Percentiles rank a stretch among this genome's conserved stretches.
phyloP scores from a whole-genome alignment of 257 asterid species.

The Schizonepeta tenuifolia region DNA sequence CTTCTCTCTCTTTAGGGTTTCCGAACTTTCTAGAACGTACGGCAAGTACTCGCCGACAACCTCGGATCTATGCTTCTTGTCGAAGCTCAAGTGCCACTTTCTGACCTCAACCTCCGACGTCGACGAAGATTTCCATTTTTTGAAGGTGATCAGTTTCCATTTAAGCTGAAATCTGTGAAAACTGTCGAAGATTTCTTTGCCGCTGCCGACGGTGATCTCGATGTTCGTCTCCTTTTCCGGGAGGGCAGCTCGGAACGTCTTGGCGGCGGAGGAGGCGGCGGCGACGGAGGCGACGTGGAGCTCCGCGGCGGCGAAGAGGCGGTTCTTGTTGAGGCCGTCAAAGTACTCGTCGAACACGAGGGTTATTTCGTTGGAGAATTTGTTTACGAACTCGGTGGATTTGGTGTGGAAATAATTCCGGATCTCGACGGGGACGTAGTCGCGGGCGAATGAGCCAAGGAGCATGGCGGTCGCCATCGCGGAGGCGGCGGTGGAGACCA shows the following conservation, averaged over 20 bases:
- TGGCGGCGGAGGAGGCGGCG: conserved; percentile 39
- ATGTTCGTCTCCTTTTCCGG: not conserved
- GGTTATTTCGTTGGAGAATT: conserved; percentile 44
- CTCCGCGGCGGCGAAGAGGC: conserved; percentile 51
- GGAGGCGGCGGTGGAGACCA: not conserved
- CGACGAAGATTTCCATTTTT: too few relatives aligned
- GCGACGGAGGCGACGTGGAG: conserved; percentile 36
- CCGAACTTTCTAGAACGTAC: conserved; percentile 34
- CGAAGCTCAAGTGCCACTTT: too few relatives aligned
- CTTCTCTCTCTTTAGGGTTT: conserved; percentile 34
- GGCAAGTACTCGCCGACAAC: conserved; percentile 49
- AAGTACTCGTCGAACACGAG: conserved; percentile 45
- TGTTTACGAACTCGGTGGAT: conserved; percentile 9
- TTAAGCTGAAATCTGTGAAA: not conserved
- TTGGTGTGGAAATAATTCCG: conserved; percentile 15
- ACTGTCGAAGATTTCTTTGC: not conserved
- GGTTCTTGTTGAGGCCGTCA: conserved; percentile 48
- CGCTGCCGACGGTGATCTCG: not conserved
- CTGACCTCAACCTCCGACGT: too few relatives aligned
- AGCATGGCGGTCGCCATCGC: conserved; percentile 50
- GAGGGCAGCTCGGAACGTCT: not conserved
- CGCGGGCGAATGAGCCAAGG: conserved; percentile 40
- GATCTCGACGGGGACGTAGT: conserved; percentile 47
- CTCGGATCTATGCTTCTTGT: conserved; percentile 43
- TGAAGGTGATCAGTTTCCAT: not conserved